phyloP scores from a whole-genome alignment of 176 grass and related monocot species.

The Poa pratensis region DNA sequence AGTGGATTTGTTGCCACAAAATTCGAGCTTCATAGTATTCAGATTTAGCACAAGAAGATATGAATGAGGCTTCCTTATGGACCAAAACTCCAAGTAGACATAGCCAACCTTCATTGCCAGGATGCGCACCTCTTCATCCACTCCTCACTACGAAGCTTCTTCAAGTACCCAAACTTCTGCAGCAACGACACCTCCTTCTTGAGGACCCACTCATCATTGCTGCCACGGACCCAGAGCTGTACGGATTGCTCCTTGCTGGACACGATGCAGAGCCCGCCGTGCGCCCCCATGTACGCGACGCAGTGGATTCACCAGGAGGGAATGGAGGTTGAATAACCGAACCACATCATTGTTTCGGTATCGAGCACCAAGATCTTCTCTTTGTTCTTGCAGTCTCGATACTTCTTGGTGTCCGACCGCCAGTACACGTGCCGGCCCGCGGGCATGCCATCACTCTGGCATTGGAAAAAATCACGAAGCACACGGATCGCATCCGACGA shows the following conservation, averaged over 20 bases:
- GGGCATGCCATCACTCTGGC: neutral
- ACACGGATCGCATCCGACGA: neutral
- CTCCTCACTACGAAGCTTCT: slow-evolving; percentile 18
- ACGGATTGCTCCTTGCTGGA: slow-evolving; percentile 32
- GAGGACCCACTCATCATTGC: slow-evolving; percentile 17
- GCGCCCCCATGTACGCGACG: slow-evolving; percentile 10
- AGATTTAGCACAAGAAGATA: slow-evolving; percentile 37
- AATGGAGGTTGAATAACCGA: neutral
- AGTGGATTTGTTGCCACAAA: neutral
- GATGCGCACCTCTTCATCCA: slow-evolving; percentile 40
- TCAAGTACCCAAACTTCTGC: slow-evolving; percentile 7
- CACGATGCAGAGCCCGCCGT: slow-evolving; percentile 30
- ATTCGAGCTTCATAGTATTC: slow-evolving; percentile 16
- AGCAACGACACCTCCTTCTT: slow-evolving; percentile 28
- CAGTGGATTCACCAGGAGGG: slow-evolving; percentile 5
- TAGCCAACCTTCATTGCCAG: slow-evolving; percentile 23
- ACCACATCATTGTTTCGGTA: slow-evolving; percentile 22
- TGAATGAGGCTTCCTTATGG: slow-evolving; percentile 35
- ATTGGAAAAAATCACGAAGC: no score
- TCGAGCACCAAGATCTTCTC: slow-evolving; percentile 28
- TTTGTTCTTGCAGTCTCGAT: no score
- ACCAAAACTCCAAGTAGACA: slow-evolving; percentile 43
- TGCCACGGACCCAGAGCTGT: slow-evolving; percentile 35
- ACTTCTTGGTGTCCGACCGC: slow-evolving; percentile 3
- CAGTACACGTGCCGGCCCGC: slow-evolving; percentile 31